Conservation (phyloP, 257 asterid species). For the Solanum pimpinellifolium region DNA sequence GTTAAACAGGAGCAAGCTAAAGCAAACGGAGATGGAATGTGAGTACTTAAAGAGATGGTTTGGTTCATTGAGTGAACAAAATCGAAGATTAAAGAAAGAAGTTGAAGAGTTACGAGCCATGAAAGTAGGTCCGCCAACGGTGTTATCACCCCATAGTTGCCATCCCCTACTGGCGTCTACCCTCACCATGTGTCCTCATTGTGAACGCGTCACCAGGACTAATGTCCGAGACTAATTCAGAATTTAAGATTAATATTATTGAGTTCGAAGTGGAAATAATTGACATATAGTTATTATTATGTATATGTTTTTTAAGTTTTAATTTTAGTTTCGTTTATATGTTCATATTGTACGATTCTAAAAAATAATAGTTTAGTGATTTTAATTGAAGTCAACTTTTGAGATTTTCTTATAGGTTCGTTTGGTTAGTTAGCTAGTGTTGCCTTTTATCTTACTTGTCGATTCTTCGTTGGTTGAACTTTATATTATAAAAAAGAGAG, state of each 20-base stretch:
- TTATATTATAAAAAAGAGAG: not conserved
- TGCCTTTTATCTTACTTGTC: not conserved
- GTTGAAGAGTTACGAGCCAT: conserved; percentile 52
- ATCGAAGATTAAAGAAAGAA: conserved; percentile 45
- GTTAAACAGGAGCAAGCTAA: conserved; percentile 56
- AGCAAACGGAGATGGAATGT: conserved; percentile 78
- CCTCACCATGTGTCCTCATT: conserved; percentile 73
- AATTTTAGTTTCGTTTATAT: not conserved
- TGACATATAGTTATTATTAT: not conserved
- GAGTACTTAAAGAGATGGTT: conserved; percentile 66
- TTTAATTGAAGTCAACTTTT: not conserved
- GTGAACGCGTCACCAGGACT: conserved; percentile 44
- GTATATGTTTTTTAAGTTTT: not conserved
- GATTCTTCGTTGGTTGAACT: not conserved
- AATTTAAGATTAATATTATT: not conserved
- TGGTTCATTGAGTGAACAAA: conserved; percentile 56
- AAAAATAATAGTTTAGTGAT: not conserved
- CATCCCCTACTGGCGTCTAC: conserved; percentile 36
- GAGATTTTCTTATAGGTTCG: not conserved
- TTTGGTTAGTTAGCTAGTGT: not conserved
- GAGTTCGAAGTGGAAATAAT: not conserved
- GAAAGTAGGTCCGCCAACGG: conserved; percentile 25
- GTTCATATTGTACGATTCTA: not conserved
- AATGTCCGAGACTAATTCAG: not conserved
- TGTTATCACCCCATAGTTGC: conserved; percentile 15